These are phyloP conservation scores for Sanghuangporus sanghuang DNA, from an alignment of 1,284 basidiomycete genomes.

Conservation along the genomic window DNA sequence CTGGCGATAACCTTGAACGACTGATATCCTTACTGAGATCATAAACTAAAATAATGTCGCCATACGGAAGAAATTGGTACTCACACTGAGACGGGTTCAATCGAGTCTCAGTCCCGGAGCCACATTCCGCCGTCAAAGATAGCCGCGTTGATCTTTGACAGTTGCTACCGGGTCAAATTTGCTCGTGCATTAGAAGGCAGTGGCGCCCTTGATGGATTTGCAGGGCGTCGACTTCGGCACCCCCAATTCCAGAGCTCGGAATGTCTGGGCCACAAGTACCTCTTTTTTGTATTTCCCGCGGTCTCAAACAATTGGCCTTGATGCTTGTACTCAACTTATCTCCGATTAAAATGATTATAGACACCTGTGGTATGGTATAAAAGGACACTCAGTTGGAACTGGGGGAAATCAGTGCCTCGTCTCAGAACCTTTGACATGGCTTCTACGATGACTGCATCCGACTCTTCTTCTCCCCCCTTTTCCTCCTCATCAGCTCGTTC, in stretches of 20 bases:
- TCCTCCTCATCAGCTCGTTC: not conserved
- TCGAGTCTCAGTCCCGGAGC: not conserved
- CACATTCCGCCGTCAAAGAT: not conserved
- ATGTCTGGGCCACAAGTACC: not conserved
- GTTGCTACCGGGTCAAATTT: not conserved
- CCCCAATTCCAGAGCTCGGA: not conserved
- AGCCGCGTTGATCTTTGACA: not conserved
- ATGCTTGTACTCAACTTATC: not conserved
- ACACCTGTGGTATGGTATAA: not conserved
- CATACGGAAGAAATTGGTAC: not conserved
- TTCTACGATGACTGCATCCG: not conserved
- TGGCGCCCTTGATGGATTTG: not conserved
- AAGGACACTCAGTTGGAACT: not conserved
- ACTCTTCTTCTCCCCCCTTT: too few species aligned
- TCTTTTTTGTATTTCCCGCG: not conserved
- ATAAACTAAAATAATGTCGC: too few species aligned
- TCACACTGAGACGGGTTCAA: not conserved
- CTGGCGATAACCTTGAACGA: not conserved
- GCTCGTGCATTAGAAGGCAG: not conserved
- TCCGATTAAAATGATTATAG: not conserved
- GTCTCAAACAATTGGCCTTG: not conserved
- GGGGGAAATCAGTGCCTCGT: not conserved
- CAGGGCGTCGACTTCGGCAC: not conserved
- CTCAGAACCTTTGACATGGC: not conserved
- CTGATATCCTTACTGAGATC: not conserved